Base-by-base conservation (phyloP, 352 stramenopile genomes). In the Phytopythium oedochilum region DNA sequence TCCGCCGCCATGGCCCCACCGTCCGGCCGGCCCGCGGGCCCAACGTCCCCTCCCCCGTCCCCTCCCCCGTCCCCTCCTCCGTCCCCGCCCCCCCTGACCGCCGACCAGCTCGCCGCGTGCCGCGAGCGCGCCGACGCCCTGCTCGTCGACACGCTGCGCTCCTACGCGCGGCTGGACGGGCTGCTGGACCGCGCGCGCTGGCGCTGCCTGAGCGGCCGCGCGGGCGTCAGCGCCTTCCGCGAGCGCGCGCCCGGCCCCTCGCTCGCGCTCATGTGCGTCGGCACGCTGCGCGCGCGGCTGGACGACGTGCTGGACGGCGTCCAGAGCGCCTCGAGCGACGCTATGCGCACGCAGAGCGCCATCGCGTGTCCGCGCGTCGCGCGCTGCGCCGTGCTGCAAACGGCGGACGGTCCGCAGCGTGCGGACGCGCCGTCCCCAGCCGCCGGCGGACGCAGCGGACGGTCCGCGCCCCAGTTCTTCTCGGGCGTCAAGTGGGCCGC, bases 271-370 rank as follows among this genome's bases (percentile, higher is more conserved):
- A 40, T 71, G 5, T 66, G 61, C 32, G 46, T 78, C 15, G 70
- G 70, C 10, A 62, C 67, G 20, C 48, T 80, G 23, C 53, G 63
- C 8, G 68, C 64, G 9, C 65, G 59, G 39, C 73, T 83, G 31
- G 68, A 83, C 28, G 73, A 78, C 44, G 64, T 80, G 44, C 71
- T 83, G 54, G 71, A 73, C 25, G 73, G 65, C 0, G 22, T 80
- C 9, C 70, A 80, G 53, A 65, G 61, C 45, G 53, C 69, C 14
- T 67, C 59, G n/a, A 76, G 70, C 12, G 53, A 73, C 29, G 70
- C 73, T 6, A 71, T 83, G 65, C 68, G 76, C 25, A 63, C 78
- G 22, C 68, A 64, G 48, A 67, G 70, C 40, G 59, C 68, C 38
- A 59, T 83, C 53, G 71, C 62, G 14, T 74, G 64, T 39, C 60